Evolutionary conservation across 2,329 filamentous ascomycete genomes (phyloP).

Genomic region (Arthrinium puccinioides): DNA sequence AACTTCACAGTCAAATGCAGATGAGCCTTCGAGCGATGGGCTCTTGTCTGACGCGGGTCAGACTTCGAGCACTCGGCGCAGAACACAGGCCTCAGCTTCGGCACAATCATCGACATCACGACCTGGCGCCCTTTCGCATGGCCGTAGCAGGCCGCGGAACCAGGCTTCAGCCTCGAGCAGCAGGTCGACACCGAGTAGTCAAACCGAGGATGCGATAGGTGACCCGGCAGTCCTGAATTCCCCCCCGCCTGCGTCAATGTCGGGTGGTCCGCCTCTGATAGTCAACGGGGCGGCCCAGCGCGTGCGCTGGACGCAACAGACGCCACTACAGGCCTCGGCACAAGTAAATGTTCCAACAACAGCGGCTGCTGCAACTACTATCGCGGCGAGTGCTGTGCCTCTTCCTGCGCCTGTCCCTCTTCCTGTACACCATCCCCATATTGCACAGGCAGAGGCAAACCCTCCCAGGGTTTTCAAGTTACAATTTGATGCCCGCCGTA

Average conservation of each 20-base stretch:
- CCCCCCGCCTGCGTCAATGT: not conserved
- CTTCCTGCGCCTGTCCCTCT: conserved; percentile 3
- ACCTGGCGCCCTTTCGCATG: not conserved
- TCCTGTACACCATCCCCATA: conserved; percentile 35
- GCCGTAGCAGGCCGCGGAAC: not conserved
- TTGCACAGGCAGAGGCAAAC: conserved; percentile 35
- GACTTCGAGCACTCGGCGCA: not conserved
- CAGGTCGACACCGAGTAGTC: too few species aligned
- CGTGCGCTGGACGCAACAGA: not conserved
- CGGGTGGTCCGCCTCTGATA: conserved; percentile 2
- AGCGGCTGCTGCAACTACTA: conserved; percentile 3
- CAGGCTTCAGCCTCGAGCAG: conserved; percentile 1
- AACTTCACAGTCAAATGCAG: conserved; percentile 6
- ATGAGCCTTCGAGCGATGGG: too few species aligned
- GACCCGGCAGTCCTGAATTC: too few species aligned
- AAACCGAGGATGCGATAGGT: too few species aligned
- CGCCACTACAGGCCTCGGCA: conserved; percentile 8
- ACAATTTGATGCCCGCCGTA: conserved; percentile 88
- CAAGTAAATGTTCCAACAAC: conserved; percentile 7
- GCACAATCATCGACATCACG: not conserved
- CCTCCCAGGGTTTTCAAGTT: conserved; percentile 80
- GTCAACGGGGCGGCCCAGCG: not conserved
- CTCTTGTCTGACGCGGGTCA: conserved; percentile 13
- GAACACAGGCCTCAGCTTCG: not conserved
- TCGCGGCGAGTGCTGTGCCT: not conserved